phyloP scores from a whole-genome alignment of 2,329 filamentous ascomycete genomes.

The Fusarium foetens region DNA sequence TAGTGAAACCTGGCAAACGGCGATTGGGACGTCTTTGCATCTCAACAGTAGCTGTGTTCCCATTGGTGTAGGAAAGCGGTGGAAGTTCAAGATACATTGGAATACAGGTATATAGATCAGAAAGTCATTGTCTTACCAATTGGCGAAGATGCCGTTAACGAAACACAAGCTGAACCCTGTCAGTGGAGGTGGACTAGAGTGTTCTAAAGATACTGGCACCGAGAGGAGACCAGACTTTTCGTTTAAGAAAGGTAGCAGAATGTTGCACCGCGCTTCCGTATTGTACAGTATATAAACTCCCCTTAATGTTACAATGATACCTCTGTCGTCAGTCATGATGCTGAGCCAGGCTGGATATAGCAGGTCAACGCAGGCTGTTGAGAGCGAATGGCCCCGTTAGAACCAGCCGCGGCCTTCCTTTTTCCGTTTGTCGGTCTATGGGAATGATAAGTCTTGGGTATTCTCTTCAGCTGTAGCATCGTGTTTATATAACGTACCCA shows the following conservation, averaged over 20 bases:
- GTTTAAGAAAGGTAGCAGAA: background rate
- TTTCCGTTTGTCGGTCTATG: constrained; percentile 49
- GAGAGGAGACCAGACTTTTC: background rate
- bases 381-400: constrained; percentile 1
- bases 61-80: background rate
- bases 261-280: background rate
- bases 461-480: background rate
- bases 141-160: background rate
- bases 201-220: constrained; percentile 1
- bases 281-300: constrained; percentile 19
- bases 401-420: constrained; percentile 46
- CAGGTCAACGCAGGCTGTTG: background rate
- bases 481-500: constrained; percentile 69
- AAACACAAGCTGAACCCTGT: background rate
- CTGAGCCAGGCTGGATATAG: background rate
- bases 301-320: constrained; percentile 22
- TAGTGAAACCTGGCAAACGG: background rate
- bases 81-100: background rate
- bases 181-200: background rate
- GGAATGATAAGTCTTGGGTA: background rate
- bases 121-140: background rate
- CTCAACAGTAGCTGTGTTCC: background rate
- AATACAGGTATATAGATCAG: background rate
- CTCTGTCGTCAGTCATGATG: background rate
- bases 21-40: background rate